phyloP scores from a whole-genome alignment of 2,329 filamentous ascomycete genomes.

The Epichloe bromicola region DNA sequence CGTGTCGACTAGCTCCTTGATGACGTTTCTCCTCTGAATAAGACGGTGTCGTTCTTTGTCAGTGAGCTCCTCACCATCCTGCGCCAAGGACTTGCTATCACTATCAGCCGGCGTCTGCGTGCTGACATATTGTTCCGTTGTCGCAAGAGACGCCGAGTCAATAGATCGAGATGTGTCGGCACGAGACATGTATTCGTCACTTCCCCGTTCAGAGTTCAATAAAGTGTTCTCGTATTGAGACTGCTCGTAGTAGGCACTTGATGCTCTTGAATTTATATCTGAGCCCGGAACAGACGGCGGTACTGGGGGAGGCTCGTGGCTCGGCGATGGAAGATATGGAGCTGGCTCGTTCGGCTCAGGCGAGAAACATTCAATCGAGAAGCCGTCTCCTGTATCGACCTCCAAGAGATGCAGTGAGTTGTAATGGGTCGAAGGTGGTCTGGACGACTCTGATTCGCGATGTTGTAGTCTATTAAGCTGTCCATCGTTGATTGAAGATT shows the following conservation, averaged over 20 bases:
- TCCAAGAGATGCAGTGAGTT: conserved; percentile 32
- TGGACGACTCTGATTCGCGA: conserved; percentile 15
- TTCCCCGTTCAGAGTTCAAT: conserved; percentile 30
- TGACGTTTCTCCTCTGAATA: conserved; percentile 66
- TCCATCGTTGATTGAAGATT: not conserved
- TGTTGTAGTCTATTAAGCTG: conserved; percentile 5
- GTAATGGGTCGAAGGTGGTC: conserved; percentile 14
- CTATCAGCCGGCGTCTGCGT: conserved; percentile 25
- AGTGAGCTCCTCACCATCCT: conserved; percentile 28
- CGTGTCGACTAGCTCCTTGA: conserved; percentile 87
- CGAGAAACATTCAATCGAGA: conserved; percentile 34
- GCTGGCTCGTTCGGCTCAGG: conserved; percentile 17
- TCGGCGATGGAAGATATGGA: conserved; percentile 27
- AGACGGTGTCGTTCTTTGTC: conserved; percentile 57
- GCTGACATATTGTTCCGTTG: conserved; percentile 25
- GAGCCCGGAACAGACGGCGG: conserved; percentile 25
- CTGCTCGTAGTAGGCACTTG: conserved; percentile 26
- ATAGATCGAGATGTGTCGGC: conserved; percentile 32
- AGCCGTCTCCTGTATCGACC: conserved; percentile 37
- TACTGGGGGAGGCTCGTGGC: conserved; percentile 39
- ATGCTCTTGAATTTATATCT: conserved; percentile 28
- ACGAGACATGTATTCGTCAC: conserved; percentile 30
- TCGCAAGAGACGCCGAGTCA: conserved; percentile 32
- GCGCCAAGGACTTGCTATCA: conserved; percentile 18
- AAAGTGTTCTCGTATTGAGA: conserved; percentile 27